Percentiles rank a stretch among this genome's conserved stretches.
Evolutionary conservation across 495 filamentous ascomycete species (phyloP).

Genomic region (Paragyromitra xinjiangensis): DNA sequence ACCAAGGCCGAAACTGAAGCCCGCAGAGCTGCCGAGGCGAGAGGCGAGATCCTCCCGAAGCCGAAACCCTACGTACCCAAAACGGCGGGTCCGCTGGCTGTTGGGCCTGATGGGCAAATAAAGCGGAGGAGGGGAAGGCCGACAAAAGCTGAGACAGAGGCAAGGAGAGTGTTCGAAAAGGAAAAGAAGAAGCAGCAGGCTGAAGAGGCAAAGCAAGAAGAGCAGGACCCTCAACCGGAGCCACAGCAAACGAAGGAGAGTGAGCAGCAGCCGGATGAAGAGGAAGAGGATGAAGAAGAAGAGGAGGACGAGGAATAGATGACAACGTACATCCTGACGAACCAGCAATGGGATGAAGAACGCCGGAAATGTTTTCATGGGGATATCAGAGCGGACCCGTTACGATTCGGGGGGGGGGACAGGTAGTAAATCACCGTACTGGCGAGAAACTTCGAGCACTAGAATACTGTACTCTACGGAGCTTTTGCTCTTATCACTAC

Average conservation of each 20-base stretch:
- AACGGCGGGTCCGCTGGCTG: conserved; percentile 33
- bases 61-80: conserved; percentile 53
- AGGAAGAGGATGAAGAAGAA: conserved; percentile 31
- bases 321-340: conserved; percentile 26
- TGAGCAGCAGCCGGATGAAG: conserved; percentile 35
- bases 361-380: conserved; percentile 41
- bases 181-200: conserved; percentile 47
- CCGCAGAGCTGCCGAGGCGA: conserved; percentile 51
- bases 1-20: conserved; percentile 54
- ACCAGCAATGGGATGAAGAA: conserved; percentile 31
- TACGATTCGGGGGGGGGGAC: conserved; percentile 12
- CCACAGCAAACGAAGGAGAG: conserved; percentile 33
- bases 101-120: conserved; percentile 49
- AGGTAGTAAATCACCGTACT: conserved; percentile 21
- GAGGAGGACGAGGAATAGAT: conserved; percentile 51
- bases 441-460: conserved; percentile 27
- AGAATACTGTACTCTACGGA: conserved; percentile 46
- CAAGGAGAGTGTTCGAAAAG: conserved; percentile 40
- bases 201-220: conserved; percentile 32
- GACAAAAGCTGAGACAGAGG: conserved; percentile 52
- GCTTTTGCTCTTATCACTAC: conserved; percentile 34
- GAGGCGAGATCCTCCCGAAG: conserved; percentile 53
- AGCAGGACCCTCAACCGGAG: conserved; percentile 32
- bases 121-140: conserved; percentile 54
- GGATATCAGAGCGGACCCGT: conserved; percentile 24